phyloP scores from a whole-genome alignment of 1,284 basidiomycete species.

The Trametes polyzona region DNA sequence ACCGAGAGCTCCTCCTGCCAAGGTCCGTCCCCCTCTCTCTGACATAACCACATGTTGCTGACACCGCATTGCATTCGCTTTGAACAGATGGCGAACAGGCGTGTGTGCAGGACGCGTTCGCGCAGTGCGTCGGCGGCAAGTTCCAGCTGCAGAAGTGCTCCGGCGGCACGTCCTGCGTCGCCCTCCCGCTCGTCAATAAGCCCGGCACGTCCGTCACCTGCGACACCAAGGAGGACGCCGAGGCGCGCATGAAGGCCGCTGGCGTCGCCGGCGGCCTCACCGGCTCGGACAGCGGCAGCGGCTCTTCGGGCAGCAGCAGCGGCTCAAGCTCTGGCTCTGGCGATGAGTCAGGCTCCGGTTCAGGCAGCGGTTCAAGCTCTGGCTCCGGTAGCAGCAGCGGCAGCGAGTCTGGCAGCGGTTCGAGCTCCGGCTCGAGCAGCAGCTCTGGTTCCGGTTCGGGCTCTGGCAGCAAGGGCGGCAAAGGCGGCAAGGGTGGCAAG shows the following conservation, averaged over 20 bases:
- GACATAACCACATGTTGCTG: neutral
- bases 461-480: neutral
- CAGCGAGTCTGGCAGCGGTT: neutral
- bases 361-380: neutral
- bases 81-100: constrained; percentile 45
- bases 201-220: constrained; percentile 54
- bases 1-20: constrained; percentile 44
- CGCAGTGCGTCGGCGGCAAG: constrained; percentile 41
- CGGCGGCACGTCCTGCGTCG: constrained; percentile 46
- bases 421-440: neutral
- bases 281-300: constrained; percentile 29
- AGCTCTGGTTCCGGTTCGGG: neutral
- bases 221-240: constrained; percentile 46
- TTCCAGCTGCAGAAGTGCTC: constrained; percentile 46
- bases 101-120: constrained; percentile 46
- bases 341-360: neutral
- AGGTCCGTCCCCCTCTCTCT: constrained; percentile 16
- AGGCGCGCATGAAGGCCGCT: constrained; percentile 45
- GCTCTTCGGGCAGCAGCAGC: neutral
- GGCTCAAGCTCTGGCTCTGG: neutral
- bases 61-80: constrained; percentile 1
- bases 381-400: neutral
- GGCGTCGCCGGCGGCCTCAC: constrained; percentile 51
- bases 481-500: neutral
- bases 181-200: constrained; percentile 56